Evolutionary conservation across 1,139 yeast genomes (phyloP).

Genomic region (Blastobotrys petasosporus): DNA sequence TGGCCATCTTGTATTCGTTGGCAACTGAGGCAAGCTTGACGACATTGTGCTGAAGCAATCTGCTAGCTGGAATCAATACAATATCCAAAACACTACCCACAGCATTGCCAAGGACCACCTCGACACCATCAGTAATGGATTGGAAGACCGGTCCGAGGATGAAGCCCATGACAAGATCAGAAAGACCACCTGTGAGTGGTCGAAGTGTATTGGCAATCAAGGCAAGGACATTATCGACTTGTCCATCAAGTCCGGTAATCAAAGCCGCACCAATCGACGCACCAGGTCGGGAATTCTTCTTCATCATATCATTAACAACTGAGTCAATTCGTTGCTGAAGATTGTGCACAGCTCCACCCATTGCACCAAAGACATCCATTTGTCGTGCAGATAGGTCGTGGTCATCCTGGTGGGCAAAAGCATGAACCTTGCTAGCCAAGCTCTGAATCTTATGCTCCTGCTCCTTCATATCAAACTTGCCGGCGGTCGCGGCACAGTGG

Average conservation of each 20-base stretch:
- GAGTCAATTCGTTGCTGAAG: conserved; percentile 26
- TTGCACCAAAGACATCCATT: neutral
- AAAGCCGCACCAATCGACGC: conserved; percentile 24
- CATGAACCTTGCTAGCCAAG: neutral
- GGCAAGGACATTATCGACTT: conserved; percentile 30
- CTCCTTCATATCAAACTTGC: conserved; percentile 13
- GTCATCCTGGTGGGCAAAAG: neutral
- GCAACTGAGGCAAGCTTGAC: conserved; percentile 19
- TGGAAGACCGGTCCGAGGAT: conserved; percentile 31
- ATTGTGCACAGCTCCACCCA: conserved; percentile 19
- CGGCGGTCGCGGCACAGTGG: conserved; percentile 17
- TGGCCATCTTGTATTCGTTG: conserved; percentile 14
- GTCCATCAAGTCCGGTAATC: conserved; percentile 32
- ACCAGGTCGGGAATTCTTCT: conserved; percentile 25
- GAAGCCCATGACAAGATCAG: conserved; percentile 22
- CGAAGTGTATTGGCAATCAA: conserved; percentile 23
- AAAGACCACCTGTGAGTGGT: conserved; percentile 26
- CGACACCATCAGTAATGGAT: conserved; percentile 31
- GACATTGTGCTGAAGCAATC: conserved; percentile 20
- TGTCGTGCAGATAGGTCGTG: conserved; percentile 5
- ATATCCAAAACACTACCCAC: conserved; percentile 24
- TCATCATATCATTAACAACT: conserved; percentile 21
- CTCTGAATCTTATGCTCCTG: conserved; percentile 7
- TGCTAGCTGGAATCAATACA: conserved; percentile 20
- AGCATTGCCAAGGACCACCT: conserved; percentile 29